Evolutionary conservation across 345 rosid species (phyloP).

Genomic region (Citrus trifoliata): DNA sequence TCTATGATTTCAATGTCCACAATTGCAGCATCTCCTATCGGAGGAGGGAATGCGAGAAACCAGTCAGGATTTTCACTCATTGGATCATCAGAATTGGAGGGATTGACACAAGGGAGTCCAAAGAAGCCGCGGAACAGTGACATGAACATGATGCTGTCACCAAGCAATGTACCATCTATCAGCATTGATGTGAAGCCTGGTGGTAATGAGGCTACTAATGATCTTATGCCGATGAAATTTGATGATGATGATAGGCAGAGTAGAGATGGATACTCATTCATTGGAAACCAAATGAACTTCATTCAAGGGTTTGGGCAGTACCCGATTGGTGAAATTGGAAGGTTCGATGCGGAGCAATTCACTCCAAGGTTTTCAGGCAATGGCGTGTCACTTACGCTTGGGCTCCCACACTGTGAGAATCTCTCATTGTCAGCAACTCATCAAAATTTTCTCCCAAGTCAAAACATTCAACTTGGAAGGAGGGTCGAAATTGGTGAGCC

Average conservation of each 20-base stretch:
- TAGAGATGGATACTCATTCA: slow-evolving; percentile 76
- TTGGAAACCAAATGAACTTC: slow-evolving; percentile 64
- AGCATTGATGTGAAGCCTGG: slow-evolving; percentile 47
- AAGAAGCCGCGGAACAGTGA: slow-evolving; percentile 62
- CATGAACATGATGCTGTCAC: slow-evolving; percentile 50
- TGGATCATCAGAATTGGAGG: slow-evolving; percentile 72
- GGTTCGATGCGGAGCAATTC: slow-evolving; percentile 74
- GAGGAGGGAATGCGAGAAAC: slow-evolving; percentile 37
- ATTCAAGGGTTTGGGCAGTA: slow-evolving; percentile 86
- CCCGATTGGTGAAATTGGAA: slow-evolving; percentile 78
- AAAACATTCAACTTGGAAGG: slow-evolving; percentile 73
- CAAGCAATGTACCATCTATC: slow-evolving; percentile 36
- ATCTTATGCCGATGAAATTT: slow-evolving; percentile 53
- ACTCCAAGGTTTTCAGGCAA: slow-evolving; percentile 71
- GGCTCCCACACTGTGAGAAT: slow-evolving; percentile 87
- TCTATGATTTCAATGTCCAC: slow-evolving; percentile 48
- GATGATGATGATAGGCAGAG: slow-evolving; percentile 50
- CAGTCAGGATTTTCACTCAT: slow-evolving; percentile 57
- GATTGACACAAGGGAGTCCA: slow-evolving; percentile 73
- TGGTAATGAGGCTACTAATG: slow-evolving; percentile 37
- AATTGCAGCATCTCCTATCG: slow-evolving; percentile 42
- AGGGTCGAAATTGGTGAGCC: slow-evolving; percentile 67
- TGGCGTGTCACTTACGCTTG: slow-evolving; percentile 89
- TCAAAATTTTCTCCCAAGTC: slow-evolving; percentile 74
- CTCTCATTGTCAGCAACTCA: slow-evolving; percentile 69